Base-by-base conservation (phyloP, 495 filamentous ascomycete genomes). In the Hypoxylon subgilvum region DNA sequence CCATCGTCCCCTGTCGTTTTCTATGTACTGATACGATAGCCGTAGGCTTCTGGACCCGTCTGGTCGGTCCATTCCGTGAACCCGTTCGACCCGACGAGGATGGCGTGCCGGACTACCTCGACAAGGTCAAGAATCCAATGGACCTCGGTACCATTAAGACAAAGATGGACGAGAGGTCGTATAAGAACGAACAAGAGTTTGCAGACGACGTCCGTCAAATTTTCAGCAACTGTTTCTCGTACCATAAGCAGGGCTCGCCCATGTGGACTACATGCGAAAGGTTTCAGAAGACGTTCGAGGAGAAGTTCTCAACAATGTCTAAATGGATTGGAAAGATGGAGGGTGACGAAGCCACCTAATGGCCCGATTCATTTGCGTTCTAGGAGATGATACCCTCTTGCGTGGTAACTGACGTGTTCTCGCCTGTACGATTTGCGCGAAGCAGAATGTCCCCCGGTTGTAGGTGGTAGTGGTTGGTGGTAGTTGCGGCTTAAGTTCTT, bases 1-100 rank as follows among this genome's bases (percentile, higher is more conserved):
- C 43, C 2, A n/a, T 19, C 23, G 12, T n/a, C n/a, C n/a, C 18
- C 17, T 23, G n/a, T 35, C n/a, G 10, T 25, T 14, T 41, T 19
- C 6, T 28, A 30, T n/a, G 38, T 32, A 12, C 40, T 49, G 17
- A 58, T 10, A 55, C 32, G 27, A 57, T 57, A 18, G 19, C 47
- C 17, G 32, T 51, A 80, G 78, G 79, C 13, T 83, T 79, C 65
- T 83, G 81, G 81, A 83, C 81, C n/a, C 78, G 81, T 6, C 73
- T 81, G 2, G 79, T 83, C 6, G 77, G 78, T 0, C 77, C 77
- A 6, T 83, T 81, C 61, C 74, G 72, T 8, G 70, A 78, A 14
- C 77, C 77, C 19, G 78, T 81, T 6, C 66, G 72, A 43, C 77
- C 77, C 3, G 57, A 60, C 6, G 54, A 69, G 31, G 77, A 81